Evolutionary conservation across 371 early-diverging fungal species (phyloP), one percentile per base, ranked within the genome.

Genomic region (Actinomortierella ambigua): DNA sequence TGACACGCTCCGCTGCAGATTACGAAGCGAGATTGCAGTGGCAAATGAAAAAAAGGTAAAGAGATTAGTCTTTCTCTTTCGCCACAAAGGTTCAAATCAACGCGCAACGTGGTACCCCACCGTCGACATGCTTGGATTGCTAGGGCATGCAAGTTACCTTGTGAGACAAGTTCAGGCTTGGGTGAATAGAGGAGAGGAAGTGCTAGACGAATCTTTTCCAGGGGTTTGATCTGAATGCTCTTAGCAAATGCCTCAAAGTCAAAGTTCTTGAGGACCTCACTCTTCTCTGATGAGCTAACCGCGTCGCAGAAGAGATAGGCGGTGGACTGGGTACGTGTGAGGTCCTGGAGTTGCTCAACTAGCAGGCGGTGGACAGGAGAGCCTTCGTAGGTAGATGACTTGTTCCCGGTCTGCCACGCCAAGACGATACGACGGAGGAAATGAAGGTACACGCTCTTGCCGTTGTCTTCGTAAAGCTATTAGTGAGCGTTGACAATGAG

Each of bases 401-500:
- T 64, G 29, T 71, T 52, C 40, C 59, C 61, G 63, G 63, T 42
- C 62, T 76, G 47, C 82, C 83, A 54, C 18, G 59, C 63, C 39
- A 80, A 75, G 22, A 86, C 65, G 23, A 88, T 65, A 52, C 75
- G 80, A 44, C 83, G 77, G 43, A 86, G 69, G 52, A 88, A 69
- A 59, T 85, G 86, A 53, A 85, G 75, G 41, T 81, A 80, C 44
- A 85, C 82, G 44, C 70, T 77, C 59, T 81, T 80, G 39, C 86
- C 88, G 82, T 85, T 79, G 7, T 81, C 77, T 52, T 81, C 81
- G 51, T 85, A 81, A 29, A 85, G 62, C 88, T 88, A 62, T 24
- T 11, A 23, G 23, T 23, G 24, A 23, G 48, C 44, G 18, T 22
- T n/a, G 7, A 27, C 52, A 34, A 58, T 20, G 20, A 15, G 17